Percentiles rank a stretch among this genome's conserved stretches.
These are phyloP conservation scores for Lophiostoma macrostomum DNA, from an alignment of 495 filamentous ascomycete genomes.

Conservation along the genomic window DNA sequence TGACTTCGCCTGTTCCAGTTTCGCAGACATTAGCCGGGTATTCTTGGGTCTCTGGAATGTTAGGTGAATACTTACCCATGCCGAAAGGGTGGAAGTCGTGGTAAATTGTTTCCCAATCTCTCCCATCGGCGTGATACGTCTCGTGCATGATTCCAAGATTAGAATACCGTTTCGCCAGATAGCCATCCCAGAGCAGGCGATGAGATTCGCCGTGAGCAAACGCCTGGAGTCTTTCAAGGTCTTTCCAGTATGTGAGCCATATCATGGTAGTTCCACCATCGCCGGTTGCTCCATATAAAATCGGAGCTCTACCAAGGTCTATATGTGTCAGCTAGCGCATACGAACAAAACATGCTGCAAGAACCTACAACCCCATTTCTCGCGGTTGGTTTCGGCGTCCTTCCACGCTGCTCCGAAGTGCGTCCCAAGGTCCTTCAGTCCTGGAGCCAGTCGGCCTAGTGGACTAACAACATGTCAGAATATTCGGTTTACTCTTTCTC, in stretches of 20 bases:
- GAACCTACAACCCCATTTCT: conserved; percentile 32
- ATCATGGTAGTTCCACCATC: conserved; percentile 21
- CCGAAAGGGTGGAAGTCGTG: conserved; percentile 22
- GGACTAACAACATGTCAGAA: conserved; percentile 6
- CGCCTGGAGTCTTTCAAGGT: conserved; percentile 28
- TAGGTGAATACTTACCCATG: conserved; percentile 31
- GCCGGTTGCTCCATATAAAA: conserved; percentile 25
- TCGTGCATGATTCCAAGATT: conserved; percentile 34
- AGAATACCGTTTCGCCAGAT: conserved; percentile 22
- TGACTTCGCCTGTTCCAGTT: too few relatives aligned
- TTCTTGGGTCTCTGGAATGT: too few relatives aligned
- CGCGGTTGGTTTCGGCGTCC: conserved; percentile 29
- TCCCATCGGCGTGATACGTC: conserved; percentile 27
- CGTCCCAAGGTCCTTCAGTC: conserved; percentile 9
- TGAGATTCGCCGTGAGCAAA: conserved; percentile 19
- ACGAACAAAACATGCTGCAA: not conserved
- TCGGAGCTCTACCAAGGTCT: conserved; percentile 25
- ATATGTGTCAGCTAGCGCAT: not conserved
- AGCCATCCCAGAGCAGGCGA: conserved; percentile 7
- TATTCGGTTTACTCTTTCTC: too few relatives aligned
- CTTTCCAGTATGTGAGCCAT: conserved; percentile 32
- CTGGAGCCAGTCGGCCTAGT: conserved; percentile 26
- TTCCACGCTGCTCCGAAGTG: conserved; percentile 24
- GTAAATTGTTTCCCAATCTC: conserved; percentile 32
- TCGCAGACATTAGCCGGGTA: too few relatives aligned